phyloP scores from a whole-genome alignment of 495 filamentous ascomycete species.

The Physcia stellaris region DNA sequence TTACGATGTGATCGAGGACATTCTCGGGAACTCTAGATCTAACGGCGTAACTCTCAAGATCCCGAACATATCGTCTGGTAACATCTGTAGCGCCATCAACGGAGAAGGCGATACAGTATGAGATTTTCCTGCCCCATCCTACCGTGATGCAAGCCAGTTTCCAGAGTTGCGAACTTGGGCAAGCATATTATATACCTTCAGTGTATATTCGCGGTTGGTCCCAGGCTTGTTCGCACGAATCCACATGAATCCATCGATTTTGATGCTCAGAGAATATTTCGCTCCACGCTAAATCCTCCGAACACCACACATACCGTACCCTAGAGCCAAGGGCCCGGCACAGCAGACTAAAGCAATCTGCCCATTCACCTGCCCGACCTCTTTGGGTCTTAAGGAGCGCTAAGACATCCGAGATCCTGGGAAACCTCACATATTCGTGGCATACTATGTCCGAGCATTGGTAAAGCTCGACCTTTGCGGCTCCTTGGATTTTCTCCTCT shows the following conservation, averaged over 20 bases:
- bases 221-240: conserved; percentile 89
- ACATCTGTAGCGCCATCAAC: conserved; percentile 92
- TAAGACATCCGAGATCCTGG: conserved; percentile 93
- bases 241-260: conserved; percentile 92
- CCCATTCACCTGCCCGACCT: conserved; percentile 90
- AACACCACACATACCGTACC: conserved; percentile 97
- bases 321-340: conserved; percentile 82
- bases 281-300: conserved; percentile 94
- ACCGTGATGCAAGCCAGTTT: conserved; percentile 1
- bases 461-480: conserved; percentile 78
- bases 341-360: conserved; percentile 97
- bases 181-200: conserved; percentile 44
- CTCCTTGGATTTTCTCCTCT: conserved; percentile 79
- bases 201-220: conserved; percentile 88
- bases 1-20: conserved; percentile 72
- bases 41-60: conserved; percentile 49
- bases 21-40: conserved; percentile 74
- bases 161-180: conserved; percentile 2
- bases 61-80: conserved; percentile 87
- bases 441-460: conserved; percentile 61
- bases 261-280: conserved; percentile 94
- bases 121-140: conserved; percentile 88
- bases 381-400: conserved; percentile 70
- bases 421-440: conserved; percentile 71
- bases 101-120: conserved; percentile 94